Conservation (phyloP, 768 basidiomycete genomes). For the Strobilomyces echinocephalus region DNA sequence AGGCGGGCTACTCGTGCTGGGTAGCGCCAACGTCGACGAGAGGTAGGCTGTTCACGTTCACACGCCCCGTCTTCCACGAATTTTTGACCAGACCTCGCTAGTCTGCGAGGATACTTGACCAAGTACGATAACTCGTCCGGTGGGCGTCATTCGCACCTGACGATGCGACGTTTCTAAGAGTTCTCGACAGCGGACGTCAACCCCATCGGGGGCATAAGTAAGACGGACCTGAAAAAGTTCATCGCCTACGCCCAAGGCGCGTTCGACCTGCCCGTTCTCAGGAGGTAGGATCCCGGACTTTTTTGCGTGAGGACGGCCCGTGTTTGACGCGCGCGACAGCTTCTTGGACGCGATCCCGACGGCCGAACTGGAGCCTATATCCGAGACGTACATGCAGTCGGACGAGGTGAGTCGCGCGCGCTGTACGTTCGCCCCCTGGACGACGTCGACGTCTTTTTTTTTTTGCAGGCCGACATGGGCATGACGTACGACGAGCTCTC, state of each 20-base stretch:
- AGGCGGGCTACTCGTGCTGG: constrained; percentile 91
- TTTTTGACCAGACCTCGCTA: constrained; percentile 26
- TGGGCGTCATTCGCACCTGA: constrained; percentile 22
- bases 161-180: not conserved
- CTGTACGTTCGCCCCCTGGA: too few species aligned
- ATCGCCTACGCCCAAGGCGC: constrained; percentile 76
- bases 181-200: constrained; percentile 78
- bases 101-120: constrained; percentile 92
- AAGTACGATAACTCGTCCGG: constrained; percentile 97
- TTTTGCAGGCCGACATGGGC: constrained; percentile 85
- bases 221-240: constrained; percentile 95
- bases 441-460: not conserved
- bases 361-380: constrained; percentile 94
- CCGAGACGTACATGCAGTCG: constrained; percentile 88
- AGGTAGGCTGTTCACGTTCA: constrained; percentile 48
- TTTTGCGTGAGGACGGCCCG: not conserved
- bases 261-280: constrained; percentile 83
- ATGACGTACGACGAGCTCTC: constrained; percentile 99
- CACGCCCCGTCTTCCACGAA: not conserved
- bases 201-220: constrained; percentile 97
- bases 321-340: constrained; percentile 36
- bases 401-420: constrained; percentile 68
- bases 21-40: constrained; percentile 97
- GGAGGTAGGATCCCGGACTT: constrained; percentile 45
- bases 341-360: constrained; percentile 92